phyloP scores from a whole-genome alignment of 2,329 filamentous ascomycete genomes.

The Colletotrichum liriopes region DNA sequence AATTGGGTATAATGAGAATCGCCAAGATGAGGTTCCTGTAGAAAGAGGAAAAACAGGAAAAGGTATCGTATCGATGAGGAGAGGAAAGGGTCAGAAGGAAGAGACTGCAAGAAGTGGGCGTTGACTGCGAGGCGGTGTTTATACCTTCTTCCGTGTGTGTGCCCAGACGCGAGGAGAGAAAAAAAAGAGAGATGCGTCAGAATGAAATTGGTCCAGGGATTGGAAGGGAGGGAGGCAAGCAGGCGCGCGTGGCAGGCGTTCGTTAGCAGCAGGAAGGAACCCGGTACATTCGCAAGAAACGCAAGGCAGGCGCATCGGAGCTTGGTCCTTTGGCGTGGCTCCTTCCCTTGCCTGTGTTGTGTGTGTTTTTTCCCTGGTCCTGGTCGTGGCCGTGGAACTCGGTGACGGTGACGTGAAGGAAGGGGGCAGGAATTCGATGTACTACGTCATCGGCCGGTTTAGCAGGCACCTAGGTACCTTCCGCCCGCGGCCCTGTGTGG shows the following conservation, averaged over 20 bases:
- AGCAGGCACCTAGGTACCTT: background rate
- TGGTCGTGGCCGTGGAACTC: conserved; percentile 23
- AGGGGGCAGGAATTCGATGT: conserved; percentile 35
- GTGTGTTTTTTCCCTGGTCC: conserved; percentile 4
- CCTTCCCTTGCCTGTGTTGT: conserved; percentile 14
- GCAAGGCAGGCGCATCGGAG: conserved; percentile 24
- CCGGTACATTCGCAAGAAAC: background rate
- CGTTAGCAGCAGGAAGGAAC: conserved; percentile 7
- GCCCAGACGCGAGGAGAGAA: conserved; percentile 3
- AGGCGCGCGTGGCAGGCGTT: conserved; percentile 18
- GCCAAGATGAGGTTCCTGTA: conserved; percentile 34
- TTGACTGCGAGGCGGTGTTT: conserved; percentile 34
- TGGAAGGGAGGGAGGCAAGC: conserved; percentile 25
- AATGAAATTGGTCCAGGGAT: conserved; percentile 24
- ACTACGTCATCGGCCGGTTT: conserved; percentile 32
- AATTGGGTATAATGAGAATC: conserved; percentile 41
- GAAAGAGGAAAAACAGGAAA: conserved; percentile 28
- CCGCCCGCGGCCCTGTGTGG: background rate
- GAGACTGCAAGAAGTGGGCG: background rate
- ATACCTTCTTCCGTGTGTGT: conserved; percentile 24
- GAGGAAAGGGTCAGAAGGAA: background rate
- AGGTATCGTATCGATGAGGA: conserved; percentile 36
- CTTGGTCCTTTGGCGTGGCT: conserved; percentile 30
- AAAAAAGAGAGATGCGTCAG: conserved; percentile 23
- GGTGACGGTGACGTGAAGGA: conserved; percentile 38